Conservation (phyloP, 1,139 yeast species). For the Dujonia santamariae region DNA sequence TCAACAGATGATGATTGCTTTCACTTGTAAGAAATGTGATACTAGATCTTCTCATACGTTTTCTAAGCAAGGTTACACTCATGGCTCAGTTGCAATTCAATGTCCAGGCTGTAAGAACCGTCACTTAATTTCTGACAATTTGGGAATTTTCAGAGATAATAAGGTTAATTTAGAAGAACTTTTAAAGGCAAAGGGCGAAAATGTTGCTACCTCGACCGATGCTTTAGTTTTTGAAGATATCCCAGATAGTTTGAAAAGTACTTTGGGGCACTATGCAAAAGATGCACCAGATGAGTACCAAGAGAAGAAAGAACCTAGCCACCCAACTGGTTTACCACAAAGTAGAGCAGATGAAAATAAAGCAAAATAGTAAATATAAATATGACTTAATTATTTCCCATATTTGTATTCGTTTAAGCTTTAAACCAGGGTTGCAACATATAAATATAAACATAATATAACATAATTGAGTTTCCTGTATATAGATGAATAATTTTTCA, state of each 20-base stretch:
- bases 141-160: slow-evolving; percentile 76
- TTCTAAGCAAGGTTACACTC: slow-evolving; percentile 85
- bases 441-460: too few relatives aligned
- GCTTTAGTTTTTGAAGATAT: slow-evolving; percentile 72
- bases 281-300: slow-evolving; percentile 51
- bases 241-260: slow-evolving; percentile 56
- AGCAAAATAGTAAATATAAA: too few relatives aligned
- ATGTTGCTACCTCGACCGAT: slow-evolving; percentile 56
- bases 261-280: slow-evolving; percentile 62
- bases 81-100: slow-evolving; percentile 84
- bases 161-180: slow-evolving; percentile 77
- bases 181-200: slow-evolving; percentile 72
- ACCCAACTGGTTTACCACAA: slow-evolving; percentile 15
- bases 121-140: slow-evolving; percentile 90
- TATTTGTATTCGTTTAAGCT: too few relatives aligned
- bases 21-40: slow-evolving; percentile 87
- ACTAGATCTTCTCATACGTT: slow-evolving; percentile 82
- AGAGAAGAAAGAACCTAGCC: slow-evolving; percentile 15
- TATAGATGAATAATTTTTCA: too few relatives aligned
- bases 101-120: slow-evolving; percentile 90
- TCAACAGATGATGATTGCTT: slow-evolving; percentile 82
- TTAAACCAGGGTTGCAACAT: too few relatives aligned
- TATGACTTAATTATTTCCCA: too few relatives aligned
- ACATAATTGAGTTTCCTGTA: too few relatives aligned
- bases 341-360: slow-evolving; percentile 4